Evolutionary conservation across 2,329 filamentous ascomycete genomes (phyloP), one percentile per base, ranked within the genome.

Genomic region (Colletotrichum lupini): DNA sequence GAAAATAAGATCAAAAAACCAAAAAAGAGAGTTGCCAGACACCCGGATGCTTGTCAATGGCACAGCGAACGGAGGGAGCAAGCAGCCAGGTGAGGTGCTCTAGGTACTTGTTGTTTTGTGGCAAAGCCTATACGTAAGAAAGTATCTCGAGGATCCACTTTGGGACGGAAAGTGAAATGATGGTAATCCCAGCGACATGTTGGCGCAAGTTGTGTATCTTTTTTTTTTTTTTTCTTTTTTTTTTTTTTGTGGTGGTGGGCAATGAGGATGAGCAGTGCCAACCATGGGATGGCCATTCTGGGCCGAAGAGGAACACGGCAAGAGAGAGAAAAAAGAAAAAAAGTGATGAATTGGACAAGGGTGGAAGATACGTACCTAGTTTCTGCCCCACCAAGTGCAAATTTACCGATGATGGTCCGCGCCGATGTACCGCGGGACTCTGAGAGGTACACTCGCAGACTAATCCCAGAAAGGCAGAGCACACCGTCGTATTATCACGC

Each of bases 91-190:
- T 4, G 24, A 26, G 42, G 19, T 37, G 37, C 9, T 32, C 4
- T 8, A 58, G 42, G 65, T 64, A 63, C 70, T 42, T 26, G n/a
- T 8, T 8, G 6, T 49, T 14, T 28, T n/a, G 30, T 9, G 30
- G 11, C 8, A 9, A 30, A 32, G 1, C 9, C 2, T 9, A 9
- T 32, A 32, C 30, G 8, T 9, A 32, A 32, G 30, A 32, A 32
- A 35, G 67, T 70, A 61, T 22, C 19, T 26, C 24, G 28, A 53
- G 37, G 55, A 24, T 73, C 71, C 67, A 73, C 52, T 49, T 57
- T 61, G 60, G 61, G 71, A 71, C 49, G 67, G 61, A 70, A 62
- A 62, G 60, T 73, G 70, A 55, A 56, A 56, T 64, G 56, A 73
- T 52, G 56, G 24, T 32, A 73, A 73, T 61, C 70, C 60, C 70